Evolutionary conservation across 306 rosid species (phyloP).

Genomic region (Mucuna pruriens): DNA sequence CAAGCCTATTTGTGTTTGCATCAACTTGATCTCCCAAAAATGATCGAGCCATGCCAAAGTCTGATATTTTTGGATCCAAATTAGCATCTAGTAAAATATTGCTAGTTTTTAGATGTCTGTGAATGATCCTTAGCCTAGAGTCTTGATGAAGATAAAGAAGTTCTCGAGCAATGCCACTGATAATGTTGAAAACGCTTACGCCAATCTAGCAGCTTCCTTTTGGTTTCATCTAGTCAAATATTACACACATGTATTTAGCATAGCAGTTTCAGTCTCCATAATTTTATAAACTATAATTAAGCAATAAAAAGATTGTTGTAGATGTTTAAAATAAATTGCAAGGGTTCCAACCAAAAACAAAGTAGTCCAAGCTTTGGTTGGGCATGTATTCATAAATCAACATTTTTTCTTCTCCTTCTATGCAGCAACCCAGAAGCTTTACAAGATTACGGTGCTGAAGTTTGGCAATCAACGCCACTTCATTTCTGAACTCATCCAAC

Average conservation of each 20-base stretch:
- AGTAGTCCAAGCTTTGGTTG: constrained; percentile 18
- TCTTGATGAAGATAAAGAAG: constrained; percentile 34
- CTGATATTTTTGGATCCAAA: constrained; percentile 16
- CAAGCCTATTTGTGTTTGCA: constrained; percentile 16
- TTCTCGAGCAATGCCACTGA: constrained; percentile 27
- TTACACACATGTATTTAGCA: not conserved
- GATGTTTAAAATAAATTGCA: not conserved
- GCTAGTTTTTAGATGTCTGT: constrained; percentile 14
- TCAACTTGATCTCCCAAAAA: not conserved
- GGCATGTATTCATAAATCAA: constrained; percentile 26
- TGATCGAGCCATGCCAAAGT: constrained; percentile 15
- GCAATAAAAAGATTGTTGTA: not conserved
- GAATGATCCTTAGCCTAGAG: constrained; percentile 16
- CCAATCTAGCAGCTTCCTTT: not conserved
- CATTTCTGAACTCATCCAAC: not conserved
- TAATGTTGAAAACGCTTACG: not conserved
- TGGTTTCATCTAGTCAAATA: not conserved
- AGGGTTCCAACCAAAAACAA: constrained; percentile 12
- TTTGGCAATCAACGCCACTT: not conserved
- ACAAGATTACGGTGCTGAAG: constrained; percentile 27
- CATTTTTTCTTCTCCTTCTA: constrained; percentile 5
- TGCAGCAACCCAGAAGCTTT: constrained; percentile 22
- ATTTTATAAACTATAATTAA: not conserved
- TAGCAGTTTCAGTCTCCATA: not conserved
- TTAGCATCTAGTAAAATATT: not conserved